Conservation (phyloP, 1,284 basidiomycete species). For the Puccinia polysora region DNA sequence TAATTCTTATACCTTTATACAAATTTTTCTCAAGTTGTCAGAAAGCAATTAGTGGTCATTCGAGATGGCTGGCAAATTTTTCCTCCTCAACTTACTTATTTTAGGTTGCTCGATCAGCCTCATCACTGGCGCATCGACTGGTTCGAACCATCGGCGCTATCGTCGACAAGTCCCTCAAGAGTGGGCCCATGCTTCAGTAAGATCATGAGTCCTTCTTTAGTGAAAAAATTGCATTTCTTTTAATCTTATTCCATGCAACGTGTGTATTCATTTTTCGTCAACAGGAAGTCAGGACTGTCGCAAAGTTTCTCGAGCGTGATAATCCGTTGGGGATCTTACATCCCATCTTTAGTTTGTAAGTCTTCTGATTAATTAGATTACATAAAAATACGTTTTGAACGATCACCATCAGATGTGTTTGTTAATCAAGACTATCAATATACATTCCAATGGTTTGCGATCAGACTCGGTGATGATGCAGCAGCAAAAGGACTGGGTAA, state of each 20-base stretch:
- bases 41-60: too few species aligned
- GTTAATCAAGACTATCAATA: neutral
- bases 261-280: neutral
- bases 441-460: neutral
- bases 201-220: too few species aligned
- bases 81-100: too few species aligned
- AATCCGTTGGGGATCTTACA: constrained; percentile 8
- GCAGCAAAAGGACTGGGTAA: constrained; percentile 5
- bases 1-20: too few species aligned
- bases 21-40: too few species aligned
- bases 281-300: neutral
- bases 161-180: constrained; percentile 39
- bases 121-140: too few species aligned
- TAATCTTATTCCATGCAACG: too few species aligned
- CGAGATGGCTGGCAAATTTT: too few species aligned
- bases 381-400: neutral
- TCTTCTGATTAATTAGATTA: neutral
- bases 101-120: too few species aligned
- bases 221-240: too few species aligned
- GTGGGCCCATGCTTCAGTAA: constrained; percentile 23
- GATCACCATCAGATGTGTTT: neutral
- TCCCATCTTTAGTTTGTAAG: constrained; percentile 32
- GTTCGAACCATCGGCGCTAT: constrained; percentile 2
- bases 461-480: constrained; percentile 6
- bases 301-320: constrained; percentile 3